A percentile compares a stretch with the other conserved stretches of the same genome.
These are phyloP conservation scores for Reticulascus tulasneorum DNA, from an alignment of 2,329 filamentous ascomycete species.

Conservation along the genomic window DNA sequence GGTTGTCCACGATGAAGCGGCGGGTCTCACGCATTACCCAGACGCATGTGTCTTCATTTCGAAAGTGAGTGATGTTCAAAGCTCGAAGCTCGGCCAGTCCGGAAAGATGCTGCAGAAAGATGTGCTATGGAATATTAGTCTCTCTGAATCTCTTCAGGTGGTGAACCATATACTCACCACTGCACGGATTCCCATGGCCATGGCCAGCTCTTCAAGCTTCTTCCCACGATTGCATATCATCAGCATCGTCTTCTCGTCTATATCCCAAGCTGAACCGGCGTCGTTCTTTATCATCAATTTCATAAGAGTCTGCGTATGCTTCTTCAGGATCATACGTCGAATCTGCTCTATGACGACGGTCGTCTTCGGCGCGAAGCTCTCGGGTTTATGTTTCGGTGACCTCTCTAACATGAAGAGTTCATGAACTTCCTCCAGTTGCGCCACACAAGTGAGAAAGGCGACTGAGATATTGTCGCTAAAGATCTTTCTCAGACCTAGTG, in stretches of 20 bases:
- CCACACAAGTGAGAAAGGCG: slow-evolving; percentile 50
- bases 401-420: slow-evolving; percentile 59
- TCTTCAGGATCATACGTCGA: slow-evolving; percentile 50
- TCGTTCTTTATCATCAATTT: slow-evolving; percentile 60
- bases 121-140: slow-evolving; percentile 40
- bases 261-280: slow-evolving; percentile 49
- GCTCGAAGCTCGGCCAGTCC: slow-evolving; percentile 47
- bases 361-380: slow-evolving; percentile 48
- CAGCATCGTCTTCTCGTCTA: slow-evolving; percentile 49
- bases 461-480: slow-evolving; percentile 60
- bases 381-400: slow-evolving; percentile 44
- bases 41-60: slow-evolving; percentile 52
- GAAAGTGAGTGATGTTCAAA: slow-evolving; percentile 51
- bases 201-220: slow-evolving; percentile 51
- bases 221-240: slow-evolving; percentile 49
- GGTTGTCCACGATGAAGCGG: slow-evolving; percentile 55
- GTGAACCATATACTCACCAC: slow-evolving; percentile 41
- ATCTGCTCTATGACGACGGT: slow-evolving; percentile 54
- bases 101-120: slow-evolving; percentile 50
- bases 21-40: slow-evolving; percentile 54
- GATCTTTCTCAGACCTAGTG: slow-evolving; percentile 52
- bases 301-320: slow-evolving; percentile 51
- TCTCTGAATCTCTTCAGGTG: neutral
- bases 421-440: slow-evolving; percentile 48
- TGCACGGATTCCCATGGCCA: slow-evolving; percentile 48